Evolutionary conservation across 257 asterid genomes (phyloP).

Genomic region (Solanum pennellii): DNA sequence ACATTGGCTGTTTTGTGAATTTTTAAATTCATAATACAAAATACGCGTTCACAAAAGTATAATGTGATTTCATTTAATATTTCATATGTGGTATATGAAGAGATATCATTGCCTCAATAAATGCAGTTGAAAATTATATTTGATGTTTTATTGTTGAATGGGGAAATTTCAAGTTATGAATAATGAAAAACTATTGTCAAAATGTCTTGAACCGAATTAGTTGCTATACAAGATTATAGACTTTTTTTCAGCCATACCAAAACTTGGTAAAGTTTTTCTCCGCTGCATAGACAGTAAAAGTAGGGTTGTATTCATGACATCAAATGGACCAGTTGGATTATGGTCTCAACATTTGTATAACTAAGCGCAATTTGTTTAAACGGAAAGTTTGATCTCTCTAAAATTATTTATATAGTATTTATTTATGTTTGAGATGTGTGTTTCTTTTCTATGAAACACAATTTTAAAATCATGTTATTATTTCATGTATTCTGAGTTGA

Average conservation of each 20-base stretch:
- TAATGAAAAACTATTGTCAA: neutral
- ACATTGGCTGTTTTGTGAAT: no score
- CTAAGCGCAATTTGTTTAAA: no score
- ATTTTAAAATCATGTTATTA: no score
- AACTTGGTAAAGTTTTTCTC: neutral
- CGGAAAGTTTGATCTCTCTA: neutral
- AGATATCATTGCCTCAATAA: neutral
- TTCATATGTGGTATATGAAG: neutral
- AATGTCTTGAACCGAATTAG: neutral
- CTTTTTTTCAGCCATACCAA: neutral
- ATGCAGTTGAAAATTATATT: no score
- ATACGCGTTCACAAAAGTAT: neutral
- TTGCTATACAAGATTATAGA: neutral
- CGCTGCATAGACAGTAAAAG: neutral
- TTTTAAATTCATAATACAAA: no score
- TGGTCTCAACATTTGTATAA: neutral
- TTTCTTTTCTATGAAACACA: neutral
- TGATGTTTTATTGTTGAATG: no score
- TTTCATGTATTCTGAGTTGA: neutral
- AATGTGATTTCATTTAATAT: neutral
- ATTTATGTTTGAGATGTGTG: neutral
- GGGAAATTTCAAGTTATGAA: no score
- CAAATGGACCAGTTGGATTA: neutral
- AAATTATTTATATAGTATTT: no score
- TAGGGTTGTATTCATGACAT: neutral